Evolutionary conservation across 2,329 filamentous ascomycete species (phyloP).

Genomic region (Penicillium sp.): DNA sequence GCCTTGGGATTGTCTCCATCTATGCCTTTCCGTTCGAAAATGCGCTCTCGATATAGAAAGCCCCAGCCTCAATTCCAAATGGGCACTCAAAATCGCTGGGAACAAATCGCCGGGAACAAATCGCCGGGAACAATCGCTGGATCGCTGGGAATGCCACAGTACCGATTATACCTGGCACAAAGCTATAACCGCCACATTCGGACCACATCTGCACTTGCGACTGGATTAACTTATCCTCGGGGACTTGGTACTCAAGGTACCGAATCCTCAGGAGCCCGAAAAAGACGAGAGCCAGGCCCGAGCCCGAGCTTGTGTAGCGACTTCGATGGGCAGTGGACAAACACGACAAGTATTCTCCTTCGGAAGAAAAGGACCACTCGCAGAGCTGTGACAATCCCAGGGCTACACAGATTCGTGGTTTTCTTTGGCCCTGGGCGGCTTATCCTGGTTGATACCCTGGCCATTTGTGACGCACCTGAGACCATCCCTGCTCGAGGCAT

Average conservation of each 20-base stretch:
- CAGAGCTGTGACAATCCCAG: conserved; percentile 9
- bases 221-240: neutral
- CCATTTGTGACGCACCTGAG: conserved; percentile 17
- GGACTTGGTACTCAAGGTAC: neutral
- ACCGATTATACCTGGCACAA: neutral
- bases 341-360: conserved; percentile 11
- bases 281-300: conserved; percentile 5
- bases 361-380: conserved; percentile 21
- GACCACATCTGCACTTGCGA: neutral
- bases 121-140: neutral
- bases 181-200: neutral
- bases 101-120: neutral
- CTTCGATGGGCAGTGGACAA: conserved; percentile 4
- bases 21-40: neutral
- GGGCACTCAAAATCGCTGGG: neutral
- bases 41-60: neutral
- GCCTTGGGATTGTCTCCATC: neutral
- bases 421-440: conserved; percentile 19
- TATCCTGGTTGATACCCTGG: conserved; percentile 18
- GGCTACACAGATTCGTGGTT: conserved; percentile 21
- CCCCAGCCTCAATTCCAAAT: neutral
- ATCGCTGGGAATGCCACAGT: neutral
- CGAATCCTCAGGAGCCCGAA: neutral
- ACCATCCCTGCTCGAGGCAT: conserved; percentile 20
- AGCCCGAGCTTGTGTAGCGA: conserved; percentile 10